Conservation (phyloP, 805 yeast genomes). For the Yarrowia bubula region DNA sequence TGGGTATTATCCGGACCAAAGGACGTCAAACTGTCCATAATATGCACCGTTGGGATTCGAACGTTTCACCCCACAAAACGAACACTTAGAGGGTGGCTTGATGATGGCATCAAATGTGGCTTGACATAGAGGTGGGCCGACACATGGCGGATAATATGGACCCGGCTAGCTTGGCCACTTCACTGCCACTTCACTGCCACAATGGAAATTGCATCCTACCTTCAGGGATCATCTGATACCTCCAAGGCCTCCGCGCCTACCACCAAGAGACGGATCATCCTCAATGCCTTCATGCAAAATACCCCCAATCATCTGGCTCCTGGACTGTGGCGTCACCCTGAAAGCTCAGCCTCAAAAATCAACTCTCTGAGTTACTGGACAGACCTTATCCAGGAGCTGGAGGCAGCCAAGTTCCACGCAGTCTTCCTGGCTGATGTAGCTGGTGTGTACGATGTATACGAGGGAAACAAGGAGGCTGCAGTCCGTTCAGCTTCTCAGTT, state of each 20-base stretch:
- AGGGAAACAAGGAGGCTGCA: conserved; percentile 43
- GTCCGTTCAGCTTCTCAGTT: conserved; percentile 40
- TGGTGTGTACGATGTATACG: conserved; percentile 45
- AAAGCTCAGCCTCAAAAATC: conserved; percentile 38
- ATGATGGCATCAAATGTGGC: conserved; percentile 1
- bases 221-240: not conserved
- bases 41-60: not conserved
- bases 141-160: not conserved
- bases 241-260: not conserved
- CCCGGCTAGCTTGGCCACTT: not conserved
- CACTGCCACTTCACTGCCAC: not conserved
- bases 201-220: conserved; percentile 1
- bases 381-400: conserved; percentile 42
- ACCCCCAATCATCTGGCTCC: conserved; percentile 35
- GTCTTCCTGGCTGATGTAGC: conserved; percentile 46
- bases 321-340: conserved; percentile 45
- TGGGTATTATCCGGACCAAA: too few species aligned
- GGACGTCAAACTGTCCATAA: too few species aligned
- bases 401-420: conserved; percentile 43
- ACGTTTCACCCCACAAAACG: not conserved
- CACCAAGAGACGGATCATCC: conserved; percentile 36
- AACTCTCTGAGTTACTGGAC: conserved; percentile 42
- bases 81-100: not conserved
- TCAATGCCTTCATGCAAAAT: conserved; percentile 45
- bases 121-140: not conserved